Conservation (phyloP, 257 asterid genomes). For the Coffea canephora region DNA sequence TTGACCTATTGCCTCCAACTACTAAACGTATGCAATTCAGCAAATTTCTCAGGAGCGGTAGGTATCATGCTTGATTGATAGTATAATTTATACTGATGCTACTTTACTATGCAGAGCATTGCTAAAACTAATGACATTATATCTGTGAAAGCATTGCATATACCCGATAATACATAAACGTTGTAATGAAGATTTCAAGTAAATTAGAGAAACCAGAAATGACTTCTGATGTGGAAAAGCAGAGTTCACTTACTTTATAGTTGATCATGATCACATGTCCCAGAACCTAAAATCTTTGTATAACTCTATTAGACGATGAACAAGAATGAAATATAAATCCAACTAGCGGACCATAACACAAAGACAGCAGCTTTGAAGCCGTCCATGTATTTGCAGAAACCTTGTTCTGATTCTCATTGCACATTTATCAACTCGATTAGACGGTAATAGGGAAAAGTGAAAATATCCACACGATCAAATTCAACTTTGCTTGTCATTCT, state of each 20-base stretch:
- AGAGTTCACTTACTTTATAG: not conserved
- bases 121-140: not conserved
- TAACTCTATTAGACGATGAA: not conserved
- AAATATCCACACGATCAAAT: no score
- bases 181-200: not conserved
- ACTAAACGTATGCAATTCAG: conserved; percentile 60
- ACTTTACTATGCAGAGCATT: not conserved
- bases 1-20: conserved; percentile 72
- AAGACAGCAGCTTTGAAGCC: not conserved
- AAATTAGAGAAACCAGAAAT: not conserved
- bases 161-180: no score
- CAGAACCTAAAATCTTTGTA: not conserved
- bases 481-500: no score
- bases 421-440: not conserved
- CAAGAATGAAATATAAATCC: no score
- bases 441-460: not conserved
- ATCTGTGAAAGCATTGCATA: not conserved
- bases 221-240: not conserved
- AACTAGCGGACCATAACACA: not conserved
- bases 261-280: not conserved
- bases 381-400: not conserved
- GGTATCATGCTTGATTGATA: conserved; percentile 11
- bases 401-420: not conserved
- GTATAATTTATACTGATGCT: not conserved
- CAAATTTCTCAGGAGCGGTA: conserved; percentile 81